phyloP scores from a whole-genome alignment of 2,329 filamentous ascomycete genomes.

The Hymenoscyphus infarciens region DNA sequence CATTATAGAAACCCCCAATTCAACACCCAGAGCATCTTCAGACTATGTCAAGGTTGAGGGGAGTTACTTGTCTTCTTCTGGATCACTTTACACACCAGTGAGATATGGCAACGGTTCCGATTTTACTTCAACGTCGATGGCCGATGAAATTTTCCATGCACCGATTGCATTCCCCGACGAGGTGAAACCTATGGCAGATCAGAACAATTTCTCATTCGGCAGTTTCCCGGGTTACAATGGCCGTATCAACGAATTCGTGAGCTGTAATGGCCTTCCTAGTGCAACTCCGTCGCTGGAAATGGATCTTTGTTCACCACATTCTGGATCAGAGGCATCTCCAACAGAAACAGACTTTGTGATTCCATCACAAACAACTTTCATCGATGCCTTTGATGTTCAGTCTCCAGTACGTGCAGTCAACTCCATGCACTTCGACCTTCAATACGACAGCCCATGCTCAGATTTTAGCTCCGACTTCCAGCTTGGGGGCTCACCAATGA shows the following conservation, averaged over 20 bases:
- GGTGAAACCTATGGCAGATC: slow-evolving; percentile 12
- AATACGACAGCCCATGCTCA: slow-evolving; percentile 14
- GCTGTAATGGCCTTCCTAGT: slow-evolving; percentile 15
- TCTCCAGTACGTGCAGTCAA: slow-evolving; percentile 18
- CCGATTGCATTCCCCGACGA: slow-evolving; percentile 14
- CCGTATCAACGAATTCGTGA: background rate
- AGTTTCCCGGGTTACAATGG: slow-evolving; percentile 10
- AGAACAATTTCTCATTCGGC: slow-evolving; percentile 12
- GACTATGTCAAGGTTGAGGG: slow-evolving; percentile 21
- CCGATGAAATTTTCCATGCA: slow-evolving; percentile 19
- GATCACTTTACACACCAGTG: slow-evolving; percentile 14
- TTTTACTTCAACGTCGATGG: slow-evolving; percentile 19
- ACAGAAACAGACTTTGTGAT: slow-evolving; percentile 25
- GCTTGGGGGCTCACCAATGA: slow-evolving; percentile 4
- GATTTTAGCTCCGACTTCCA: slow-evolving; percentile 12
- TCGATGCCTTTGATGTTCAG: slow-evolving; percentile 21
- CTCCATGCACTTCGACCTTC: slow-evolving; percentile 17
- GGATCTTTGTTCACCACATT: slow-evolving; percentile 23
- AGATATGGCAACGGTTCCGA: slow-evolving; percentile 11
- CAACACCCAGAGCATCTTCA: slow-evolving; percentile 10
- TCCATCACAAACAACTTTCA: slow-evolving; percentile 29
- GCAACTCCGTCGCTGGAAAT: slow-evolving; percentile 20
- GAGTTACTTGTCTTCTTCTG: slow-evolving; percentile 12
- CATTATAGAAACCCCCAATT: slow-evolving; percentile 18
- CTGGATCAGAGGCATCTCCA: slow-evolving; percentile 18